Evolutionary conservation across 805 yeast species (phyloP), one percentile per base, ranked within the genome.

Genomic region (Metschnikowia koreensis): DNA sequence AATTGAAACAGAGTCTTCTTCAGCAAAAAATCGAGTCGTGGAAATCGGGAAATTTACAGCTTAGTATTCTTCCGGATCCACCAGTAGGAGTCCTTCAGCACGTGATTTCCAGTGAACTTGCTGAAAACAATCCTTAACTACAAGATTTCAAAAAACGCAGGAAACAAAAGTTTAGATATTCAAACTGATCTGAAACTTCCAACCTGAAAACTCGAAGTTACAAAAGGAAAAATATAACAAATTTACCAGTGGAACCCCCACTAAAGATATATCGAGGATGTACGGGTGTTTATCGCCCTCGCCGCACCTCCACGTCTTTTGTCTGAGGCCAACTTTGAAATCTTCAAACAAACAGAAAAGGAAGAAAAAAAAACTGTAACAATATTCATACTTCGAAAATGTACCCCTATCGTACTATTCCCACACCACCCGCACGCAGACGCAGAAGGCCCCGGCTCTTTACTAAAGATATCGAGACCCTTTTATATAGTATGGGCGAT

Each of bases 401-500:
- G 56, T 53, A 49, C 26, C 56, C 56, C 9, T 53, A 53, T 46
- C 41, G 56, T 7, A 41, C 53, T 7, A 41, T 46, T 12, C 51
- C 53, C 16, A 44, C 47, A 3, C 52, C 43, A 26, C 49, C 36
- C 28, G 27, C 48, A 15, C 46, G 61, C n/a, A 36, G 61, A 29
- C 56, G 71, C 48, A 61, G 67, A 50, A 66, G 68, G 44, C 75
- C 70, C 48, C 65, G 73, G 39, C 65, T 72, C 28, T 74, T 74
- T 60, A 62, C 69, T 31, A 71, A 68, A 38, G 79, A 74, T 54
- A 71, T 74, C 28, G 79, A 74, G 47, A 70, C 68, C 48, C 62
- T 74, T 17, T 61, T 74, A 11, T 74, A 66, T 48, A 67, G 77
- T 6, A 56, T 74, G 46, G 79, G 79, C 1, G 79, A 74, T 51